A percentile compares a stretch with the other conserved stretches of the same genome.
phyloP scores from a whole-genome alignment of 257 asterid species.

The Solanum phureja region DNA sequence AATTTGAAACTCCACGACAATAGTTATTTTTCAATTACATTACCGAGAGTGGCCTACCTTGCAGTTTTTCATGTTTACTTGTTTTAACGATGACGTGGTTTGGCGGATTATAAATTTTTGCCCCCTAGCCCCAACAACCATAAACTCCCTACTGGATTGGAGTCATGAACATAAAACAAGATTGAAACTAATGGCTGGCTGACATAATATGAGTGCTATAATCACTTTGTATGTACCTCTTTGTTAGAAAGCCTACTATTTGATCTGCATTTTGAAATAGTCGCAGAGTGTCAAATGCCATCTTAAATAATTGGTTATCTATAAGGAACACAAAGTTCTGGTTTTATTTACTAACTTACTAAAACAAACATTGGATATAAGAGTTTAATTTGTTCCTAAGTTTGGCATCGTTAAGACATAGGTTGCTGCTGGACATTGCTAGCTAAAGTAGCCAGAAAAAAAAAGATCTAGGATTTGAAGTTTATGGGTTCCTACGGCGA shows the following conservation, averaged over 20 bases:
- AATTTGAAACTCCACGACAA: not conserved
- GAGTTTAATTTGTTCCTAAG: not conserved
- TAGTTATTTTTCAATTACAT: not conserved
- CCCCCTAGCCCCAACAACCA: not conserved
- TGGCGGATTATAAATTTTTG: not conserved
- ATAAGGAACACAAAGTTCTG: not conserved
- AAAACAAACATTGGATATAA: not conserved
- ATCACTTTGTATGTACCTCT: not conserved
- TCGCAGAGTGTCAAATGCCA: not conserved
- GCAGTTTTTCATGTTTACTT: not conserved
- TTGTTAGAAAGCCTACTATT: not conserved
- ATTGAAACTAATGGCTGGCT: not conserved
- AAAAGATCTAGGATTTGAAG: not conserved
- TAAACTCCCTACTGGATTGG: not conserved
- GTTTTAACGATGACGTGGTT: not conserved
- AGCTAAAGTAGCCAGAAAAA: not conserved
- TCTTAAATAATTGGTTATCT: not conserved
- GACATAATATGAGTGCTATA: not conserved
- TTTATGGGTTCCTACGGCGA: not conserved
- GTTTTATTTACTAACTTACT: not conserved
- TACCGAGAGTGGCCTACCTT: not conserved
- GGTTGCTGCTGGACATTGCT: not conserved
- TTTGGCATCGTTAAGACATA: not conserved
- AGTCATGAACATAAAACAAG: not conserved
- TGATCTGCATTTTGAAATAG: not conserved